Percentiles rank a stretch among this genome's conserved stretches.
These are phyloP conservation scores for Boehmeria nivea DNA, from an alignment of 306 rosid species.

Conservation along the genomic window DNA sequence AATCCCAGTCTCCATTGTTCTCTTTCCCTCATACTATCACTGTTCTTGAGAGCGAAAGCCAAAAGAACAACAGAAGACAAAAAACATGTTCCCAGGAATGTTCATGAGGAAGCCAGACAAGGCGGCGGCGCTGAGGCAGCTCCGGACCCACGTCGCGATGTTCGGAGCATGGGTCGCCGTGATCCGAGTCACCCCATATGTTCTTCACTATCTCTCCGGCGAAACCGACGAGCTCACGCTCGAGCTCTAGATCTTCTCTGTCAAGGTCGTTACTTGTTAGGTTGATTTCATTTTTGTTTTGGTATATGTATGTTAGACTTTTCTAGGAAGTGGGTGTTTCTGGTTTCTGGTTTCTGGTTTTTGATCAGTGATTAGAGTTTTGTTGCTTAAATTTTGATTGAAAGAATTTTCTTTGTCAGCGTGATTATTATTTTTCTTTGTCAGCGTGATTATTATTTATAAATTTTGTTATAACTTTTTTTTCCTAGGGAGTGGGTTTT, in stretches of 20 bases:
- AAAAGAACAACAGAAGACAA: background rate
- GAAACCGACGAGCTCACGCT: constrained; percentile 83
- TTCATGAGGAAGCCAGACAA: constrained; percentile 92
- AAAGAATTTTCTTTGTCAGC: too few species aligned
- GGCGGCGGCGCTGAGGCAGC: constrained; percentile 77
- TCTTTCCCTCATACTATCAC: too few species aligned
- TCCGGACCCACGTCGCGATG: constrained; percentile 64
- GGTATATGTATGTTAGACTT: background rate
- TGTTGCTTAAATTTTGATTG: too few species aligned
- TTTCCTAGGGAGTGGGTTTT: too few species aligned
- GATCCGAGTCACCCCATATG: constrained; percentile 71
- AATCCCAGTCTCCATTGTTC: background rate
- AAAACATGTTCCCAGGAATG: constrained; percentile 86
- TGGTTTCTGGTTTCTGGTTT: too few species aligned
- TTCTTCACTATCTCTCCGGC: constrained; percentile 59
- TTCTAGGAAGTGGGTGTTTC: background rate
- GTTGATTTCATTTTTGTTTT: background rate
- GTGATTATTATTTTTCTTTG: too few species aligned
- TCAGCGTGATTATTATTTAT: too few species aligned
- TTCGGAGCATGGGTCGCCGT: constrained; percentile 84
- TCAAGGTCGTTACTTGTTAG: background rate
- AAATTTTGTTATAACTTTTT: too few species aligned
- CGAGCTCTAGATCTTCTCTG: constrained; percentile 37
- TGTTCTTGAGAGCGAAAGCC: background rate
- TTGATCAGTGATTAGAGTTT: too few species aligned